Conservation (phyloP, 768 basidiomycete genomes). For the Arthromyces matolae region DNA sequence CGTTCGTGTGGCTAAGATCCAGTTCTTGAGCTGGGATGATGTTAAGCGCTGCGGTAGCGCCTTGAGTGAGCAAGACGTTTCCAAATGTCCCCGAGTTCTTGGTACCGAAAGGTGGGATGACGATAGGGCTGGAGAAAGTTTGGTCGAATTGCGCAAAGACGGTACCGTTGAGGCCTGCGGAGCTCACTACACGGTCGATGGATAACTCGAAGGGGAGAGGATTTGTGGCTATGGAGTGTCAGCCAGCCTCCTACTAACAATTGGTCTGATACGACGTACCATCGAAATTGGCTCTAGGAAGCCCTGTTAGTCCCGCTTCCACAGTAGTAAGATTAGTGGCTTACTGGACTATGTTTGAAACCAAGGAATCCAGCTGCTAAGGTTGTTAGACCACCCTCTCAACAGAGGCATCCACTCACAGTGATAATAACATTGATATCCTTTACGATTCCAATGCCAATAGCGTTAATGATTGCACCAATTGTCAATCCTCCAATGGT, state of each 20-base stretch:
- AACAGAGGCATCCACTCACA: constrained; percentile 17
- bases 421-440: constrained; percentile 37
- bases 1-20: constrained; percentile 42
- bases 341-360: constrained; percentile 33
- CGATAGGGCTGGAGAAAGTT: constrained; percentile 47
- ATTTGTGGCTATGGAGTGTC: constrained; percentile 31
- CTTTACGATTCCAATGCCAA: constrained; percentile 38
- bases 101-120: constrained; percentile 45
- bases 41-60: constrained; percentile 42
- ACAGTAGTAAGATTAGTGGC: no score
- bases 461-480: constrained; percentile 37
- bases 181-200: constrained; percentile 37
- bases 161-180: constrained; percentile 49
- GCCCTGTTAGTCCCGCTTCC: no score
- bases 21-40: constrained; percentile 54
- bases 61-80: constrained; percentile 55
- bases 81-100: constrained; percentile 57
- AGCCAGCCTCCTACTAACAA: not conserved
- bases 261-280: constrained; percentile 18
- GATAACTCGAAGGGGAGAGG: constrained; percentile 44
- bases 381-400: not conserved
- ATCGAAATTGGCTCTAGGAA: constrained; percentile 33
- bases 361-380: constrained; percentile 34
- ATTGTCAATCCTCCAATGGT: constrained; percentile 23
- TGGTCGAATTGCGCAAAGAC: constrained; percentile 58